Evolutionary conservation across 768 basidiomycete species (phyloP), one percentile per base, ranked within the genome.

Genomic region (Pulveroboletus ravenelii): DNA sequence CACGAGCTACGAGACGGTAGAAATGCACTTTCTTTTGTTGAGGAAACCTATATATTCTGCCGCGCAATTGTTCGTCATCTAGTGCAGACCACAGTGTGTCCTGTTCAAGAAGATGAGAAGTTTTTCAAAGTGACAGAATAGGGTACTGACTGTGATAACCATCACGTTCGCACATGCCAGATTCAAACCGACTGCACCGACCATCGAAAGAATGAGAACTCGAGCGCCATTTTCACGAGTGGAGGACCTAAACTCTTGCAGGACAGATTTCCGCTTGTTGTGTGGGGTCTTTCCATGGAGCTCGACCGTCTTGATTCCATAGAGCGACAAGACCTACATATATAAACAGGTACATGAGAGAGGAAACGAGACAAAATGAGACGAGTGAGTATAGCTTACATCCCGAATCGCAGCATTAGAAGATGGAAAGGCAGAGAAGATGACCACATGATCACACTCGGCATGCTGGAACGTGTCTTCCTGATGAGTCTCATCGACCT

Each of bases 1-100:
- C 44, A 5, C 17, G 3, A 0, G 45, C 45, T 0, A 66, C 31
- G 0, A 62, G 35, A 0, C 55, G 37, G 23, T 65, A 66, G 48
- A 63, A 46, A 27, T 50, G 52, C 1, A 66, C 64, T 0, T 17
- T 25, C 29, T 64, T 64, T 3, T 38, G 32, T 15, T 65, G 61
- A 0, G 55, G 55, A 5, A 20, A 50, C 0, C 56, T 35, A 25
- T 48, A 58, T 1, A 66, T 45, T 0, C 53, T 37, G 0, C 62
- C 64, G 0, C 34, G 43, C 5, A 65, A 40, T 38, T 66, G 64
- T 17, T 44, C 38, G 17, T 65, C 62, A 0, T 63, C 58, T 0
- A 52, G 15, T 1, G 50, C 41, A 0, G 50, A 52, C 53, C 53
- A 51, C 1, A 34, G 7, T 0, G 41, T 51, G 6, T 51, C 45